Evolutionary conservation across 768 basidiomycete genomes (phyloP), one percentile per base, ranked within the genome.

Genomic region (Podaxis rugospora): DNA sequence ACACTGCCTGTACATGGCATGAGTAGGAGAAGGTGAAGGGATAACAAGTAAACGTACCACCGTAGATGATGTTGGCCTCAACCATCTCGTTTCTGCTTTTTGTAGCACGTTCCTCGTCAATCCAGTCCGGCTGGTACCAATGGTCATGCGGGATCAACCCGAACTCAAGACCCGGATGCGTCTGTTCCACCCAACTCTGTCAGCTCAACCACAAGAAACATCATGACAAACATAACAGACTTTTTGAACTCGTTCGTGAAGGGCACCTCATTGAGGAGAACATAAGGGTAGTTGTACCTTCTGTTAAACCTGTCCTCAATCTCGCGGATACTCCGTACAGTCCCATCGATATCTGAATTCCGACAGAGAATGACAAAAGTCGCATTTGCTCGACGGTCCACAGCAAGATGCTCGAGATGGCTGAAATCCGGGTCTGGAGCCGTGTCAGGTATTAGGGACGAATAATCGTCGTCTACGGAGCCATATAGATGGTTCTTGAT

Each of bases 221-320:
- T 4, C n/a, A 4, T 6, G 14, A 11, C 18, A 21, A 50, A 50
- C 3, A 51, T 61, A 5, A 68, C 83, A 58, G 66, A 88, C 84
- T 74, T 74, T 68, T 87, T 91, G 74, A 94, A 94, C 27, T 86
- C 83, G 6, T 87, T 85, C 21, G 84, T 79, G 69, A 95, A 95
- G 1, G 80, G 79, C 64, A 83, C 85, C 58, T 96, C 93, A 67
- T 95, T 95, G 63, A 96, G 77, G 72, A 96, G 85, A 36, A 92
- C 87, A 73, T 90, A 95, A 4, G 92, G 91, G 68, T 96, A 95
- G 44, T 79, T 75, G 63, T 84, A 88, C 66, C 82, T 81, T 55
- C 80, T 78, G 74, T 96, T 96, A 73, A 95, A 95, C 52, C 88
- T 76, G 66, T 89, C 86, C 75, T 96, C 94, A 65, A 93, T 76